Evolutionary conservation across 2,329 filamentous ascomycete species (phyloP).

Genomic region (Phyllosticta citribraziliensis): DNA sequence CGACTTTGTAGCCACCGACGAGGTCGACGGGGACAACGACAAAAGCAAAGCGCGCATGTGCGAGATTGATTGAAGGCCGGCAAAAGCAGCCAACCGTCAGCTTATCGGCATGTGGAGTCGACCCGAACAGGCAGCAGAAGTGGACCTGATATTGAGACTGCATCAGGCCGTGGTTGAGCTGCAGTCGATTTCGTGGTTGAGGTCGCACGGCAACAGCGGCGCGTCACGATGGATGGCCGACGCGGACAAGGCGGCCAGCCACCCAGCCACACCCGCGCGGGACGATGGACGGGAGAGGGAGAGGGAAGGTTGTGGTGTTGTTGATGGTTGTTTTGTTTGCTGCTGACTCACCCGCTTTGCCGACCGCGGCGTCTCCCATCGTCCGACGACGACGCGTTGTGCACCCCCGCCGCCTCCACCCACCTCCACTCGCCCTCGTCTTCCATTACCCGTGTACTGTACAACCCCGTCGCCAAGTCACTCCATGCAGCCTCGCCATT

Average conservation of each 20-base stretch:
- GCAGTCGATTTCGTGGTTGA: background rate
- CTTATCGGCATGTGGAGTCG: background rate
- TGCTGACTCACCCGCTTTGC: background rate
- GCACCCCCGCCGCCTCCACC: background rate
- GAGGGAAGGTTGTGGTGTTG: background rate
- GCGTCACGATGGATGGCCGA: background rate
- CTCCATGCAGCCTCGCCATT: background rate
- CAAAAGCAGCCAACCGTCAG: background rate
- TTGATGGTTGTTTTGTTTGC: background rate
- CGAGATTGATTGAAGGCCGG: background rate
- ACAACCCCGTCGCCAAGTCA: background rate
- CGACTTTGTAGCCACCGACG: background rate
- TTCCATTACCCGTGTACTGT: background rate
- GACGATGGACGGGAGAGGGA: background rate
- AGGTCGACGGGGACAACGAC: background rate
- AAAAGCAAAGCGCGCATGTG: background rate
- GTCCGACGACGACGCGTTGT: background rate
- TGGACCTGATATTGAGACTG: background rate
- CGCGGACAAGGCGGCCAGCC: background rate
- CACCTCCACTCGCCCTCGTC: background rate
- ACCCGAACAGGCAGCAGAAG: background rate
- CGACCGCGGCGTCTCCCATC: background rate
- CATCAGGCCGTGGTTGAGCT: background rate
- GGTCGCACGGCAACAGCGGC: background rate
- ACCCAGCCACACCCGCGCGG: background rate